phyloP scores from a whole-genome alignment of 768 basidiomycete species.

The Xerocomellus dryophilus region DNA sequence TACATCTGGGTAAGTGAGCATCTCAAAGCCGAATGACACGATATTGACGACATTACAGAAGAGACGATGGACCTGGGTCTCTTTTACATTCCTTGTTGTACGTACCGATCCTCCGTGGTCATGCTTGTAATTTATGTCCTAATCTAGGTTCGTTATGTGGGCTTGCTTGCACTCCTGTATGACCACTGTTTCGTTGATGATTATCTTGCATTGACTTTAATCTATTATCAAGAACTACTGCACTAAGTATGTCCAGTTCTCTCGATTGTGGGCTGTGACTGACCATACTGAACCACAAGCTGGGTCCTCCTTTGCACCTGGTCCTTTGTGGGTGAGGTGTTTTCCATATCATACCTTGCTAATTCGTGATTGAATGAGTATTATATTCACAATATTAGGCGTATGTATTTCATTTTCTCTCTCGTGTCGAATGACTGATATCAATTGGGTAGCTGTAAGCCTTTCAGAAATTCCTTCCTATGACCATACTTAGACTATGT shows the following conservation, averaged over 20 bases:
- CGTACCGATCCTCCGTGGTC: neutral
- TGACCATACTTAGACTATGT: neutral
- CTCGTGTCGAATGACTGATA: neutral
- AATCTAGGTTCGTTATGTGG: slow-evolving; percentile 9
- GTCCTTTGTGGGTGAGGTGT: slow-evolving; percentile 1
- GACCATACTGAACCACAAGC: neutral
- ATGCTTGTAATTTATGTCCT: no score
- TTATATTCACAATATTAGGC: neutral
- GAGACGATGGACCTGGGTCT: slow-evolving; percentile 7
- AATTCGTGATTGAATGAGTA: no score
- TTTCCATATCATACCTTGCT: neutral
- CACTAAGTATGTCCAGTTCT: neutral
- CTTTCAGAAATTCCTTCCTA: no score
- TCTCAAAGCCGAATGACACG: neutral
- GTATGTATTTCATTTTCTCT: neutral
- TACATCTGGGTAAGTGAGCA: slow-evolving; percentile 4
- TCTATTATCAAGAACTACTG: neutral
- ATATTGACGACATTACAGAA: neutral
- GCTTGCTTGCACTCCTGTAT: neutral
- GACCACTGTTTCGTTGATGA: neutral
- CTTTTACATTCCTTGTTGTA: slow-evolving; percentile 4
- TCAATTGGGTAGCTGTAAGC: neutral
- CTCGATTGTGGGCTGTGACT: neutral
- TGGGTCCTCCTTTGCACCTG: neutral
- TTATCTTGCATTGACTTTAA: neutral